Conservation (phyloP, 1,139 yeast genomes). For the Yamadazyma friedrichii region DNA sequence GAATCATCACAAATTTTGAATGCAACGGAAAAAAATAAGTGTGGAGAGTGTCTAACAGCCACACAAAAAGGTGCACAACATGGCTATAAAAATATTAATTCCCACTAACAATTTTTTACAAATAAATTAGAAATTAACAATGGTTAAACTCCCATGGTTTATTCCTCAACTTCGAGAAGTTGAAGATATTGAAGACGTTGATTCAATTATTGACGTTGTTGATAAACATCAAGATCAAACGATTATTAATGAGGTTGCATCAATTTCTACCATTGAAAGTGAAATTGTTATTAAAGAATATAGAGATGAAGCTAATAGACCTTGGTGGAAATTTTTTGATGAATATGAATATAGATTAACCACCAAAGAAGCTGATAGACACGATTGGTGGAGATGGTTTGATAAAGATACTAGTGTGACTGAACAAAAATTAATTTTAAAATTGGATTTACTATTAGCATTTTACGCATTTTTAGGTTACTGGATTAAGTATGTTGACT, state of each 20-base stretch:
- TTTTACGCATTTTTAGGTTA: slow-evolving; percentile 27
- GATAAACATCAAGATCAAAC: background rate
- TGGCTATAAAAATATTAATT: background rate
- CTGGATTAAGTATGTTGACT: slow-evolving; percentile 25
- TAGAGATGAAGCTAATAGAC: slow-evolving; percentile 29
- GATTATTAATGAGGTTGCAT: background rate
- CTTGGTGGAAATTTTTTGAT: slow-evolving; percentile 31
- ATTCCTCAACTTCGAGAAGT: slow-evolving; percentile 22
- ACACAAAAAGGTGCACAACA: no score
- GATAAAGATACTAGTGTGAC: slow-evolving; percentile 17
- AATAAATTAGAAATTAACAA: background rate
- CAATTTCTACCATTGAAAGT: background rate
- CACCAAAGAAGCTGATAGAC: slow-evolving; percentile 13
- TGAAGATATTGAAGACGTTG: slow-evolving; percentile 8
- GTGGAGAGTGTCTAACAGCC: background rate
- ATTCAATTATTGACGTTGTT: slow-evolving; percentile 7
- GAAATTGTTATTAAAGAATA: slow-evolving; percentile 17
- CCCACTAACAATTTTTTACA: no score
- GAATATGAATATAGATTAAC: slow-evolving; percentile 28
- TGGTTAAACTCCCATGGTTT: slow-evolving; percentile 18
- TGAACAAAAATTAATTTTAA: slow-evolving; percentile 24
- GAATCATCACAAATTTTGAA: no score
- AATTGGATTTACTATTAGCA: slow-evolving; percentile 25
- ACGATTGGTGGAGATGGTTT: slow-evolving; percentile 25
- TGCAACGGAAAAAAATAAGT: background rate